Evolutionary conservation across 1,284 basidiomycete genomes (phyloP).

Genomic region (Cryptococcus sp.): DNA sequence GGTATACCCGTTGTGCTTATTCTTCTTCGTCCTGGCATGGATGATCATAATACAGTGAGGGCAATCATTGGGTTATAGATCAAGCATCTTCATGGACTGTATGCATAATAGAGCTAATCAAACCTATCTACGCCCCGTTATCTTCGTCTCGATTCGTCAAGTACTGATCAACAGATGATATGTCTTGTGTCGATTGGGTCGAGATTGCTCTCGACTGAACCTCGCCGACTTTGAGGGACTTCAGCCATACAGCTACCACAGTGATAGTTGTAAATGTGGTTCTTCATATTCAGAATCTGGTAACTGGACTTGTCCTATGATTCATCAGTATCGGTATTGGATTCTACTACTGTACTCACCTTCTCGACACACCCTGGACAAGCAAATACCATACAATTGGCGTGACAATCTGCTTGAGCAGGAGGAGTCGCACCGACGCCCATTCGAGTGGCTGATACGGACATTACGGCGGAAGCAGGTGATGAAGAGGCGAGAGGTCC

Average conservation of each 20-base stretch:
- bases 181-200: neutral
- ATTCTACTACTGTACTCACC: neutral
- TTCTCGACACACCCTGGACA: constrained; percentile 18
- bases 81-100: neutral
- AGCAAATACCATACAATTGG: constrained; percentile 15
- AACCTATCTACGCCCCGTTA: neutral
- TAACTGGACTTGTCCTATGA: constrained; percentile 11
- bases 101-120: neutral
- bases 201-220: constrained; percentile 3
- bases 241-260: constrained; percentile 17
- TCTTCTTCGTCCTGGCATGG: constrained; percentile 66
- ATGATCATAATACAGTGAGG: constrained; percentile 82
- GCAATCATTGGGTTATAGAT: neutral
- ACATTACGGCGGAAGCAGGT: constrained; percentile 1
- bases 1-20: constrained; percentile 76
- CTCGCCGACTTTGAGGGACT: constrained; percentile 2
- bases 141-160: neutral
- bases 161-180: neutral
- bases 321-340: neutral
- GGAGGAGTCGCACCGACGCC: neutral
- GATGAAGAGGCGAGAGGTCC: constrained; percentile 9
- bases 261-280: constrained; percentile 22
- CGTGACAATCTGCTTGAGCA: constrained; percentile 2
- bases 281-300: constrained; percentile 15
- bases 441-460: neutral